Percentiles rank a stretch among this genome's conserved stretches.
Conservation (phyloP, 306 rosid genomes). For the Quercus cerris region DNA sequence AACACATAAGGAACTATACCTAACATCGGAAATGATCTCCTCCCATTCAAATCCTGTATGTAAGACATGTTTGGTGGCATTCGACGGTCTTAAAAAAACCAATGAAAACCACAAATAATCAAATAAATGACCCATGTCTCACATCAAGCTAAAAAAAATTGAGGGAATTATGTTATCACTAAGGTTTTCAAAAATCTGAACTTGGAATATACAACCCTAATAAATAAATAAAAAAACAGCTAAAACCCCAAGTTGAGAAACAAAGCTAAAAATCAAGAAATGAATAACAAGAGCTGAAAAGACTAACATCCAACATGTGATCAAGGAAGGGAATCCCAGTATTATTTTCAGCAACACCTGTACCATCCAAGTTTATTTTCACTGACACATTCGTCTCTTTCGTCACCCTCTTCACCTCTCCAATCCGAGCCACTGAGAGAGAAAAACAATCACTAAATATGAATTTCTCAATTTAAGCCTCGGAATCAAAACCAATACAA, state of each 20-base stretch:
- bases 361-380: conserved; percentile 83
- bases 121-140: too few relatives aligned
- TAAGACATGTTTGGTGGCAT: too few relatives aligned
- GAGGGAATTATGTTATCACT: too few relatives aligned
- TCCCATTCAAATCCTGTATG: too few relatives aligned
- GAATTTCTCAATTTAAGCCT: not conserved
- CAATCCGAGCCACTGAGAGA: conserved; percentile 65
- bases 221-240: not conserved
- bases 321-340: conserved; percentile 96
- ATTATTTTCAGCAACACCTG: conserved; percentile 66
- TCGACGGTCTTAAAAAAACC: too few relatives aligned
- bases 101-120: too few relatives aligned
- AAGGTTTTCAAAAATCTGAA: not conserved
- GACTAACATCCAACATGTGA: conserved; percentile 93
- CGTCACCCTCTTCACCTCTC: conserved; percentile 86
- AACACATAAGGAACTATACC: too few relatives aligned
- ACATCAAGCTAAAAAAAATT: too few relatives aligned
- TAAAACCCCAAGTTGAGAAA: not conserved
- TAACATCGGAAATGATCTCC: too few relatives aligned
- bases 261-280: not conserved
- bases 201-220: not conserved
- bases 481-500: not conserved
- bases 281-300: conserved; percentile 2
- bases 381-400: conserved; percentile 81
- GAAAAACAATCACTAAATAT: conserved; percentile 1